These are phyloP conservation scores for Opeltia flavorubescens DNA, from an alignment of 495 filamentous ascomycete species.

Conservation along the genomic window DNA sequence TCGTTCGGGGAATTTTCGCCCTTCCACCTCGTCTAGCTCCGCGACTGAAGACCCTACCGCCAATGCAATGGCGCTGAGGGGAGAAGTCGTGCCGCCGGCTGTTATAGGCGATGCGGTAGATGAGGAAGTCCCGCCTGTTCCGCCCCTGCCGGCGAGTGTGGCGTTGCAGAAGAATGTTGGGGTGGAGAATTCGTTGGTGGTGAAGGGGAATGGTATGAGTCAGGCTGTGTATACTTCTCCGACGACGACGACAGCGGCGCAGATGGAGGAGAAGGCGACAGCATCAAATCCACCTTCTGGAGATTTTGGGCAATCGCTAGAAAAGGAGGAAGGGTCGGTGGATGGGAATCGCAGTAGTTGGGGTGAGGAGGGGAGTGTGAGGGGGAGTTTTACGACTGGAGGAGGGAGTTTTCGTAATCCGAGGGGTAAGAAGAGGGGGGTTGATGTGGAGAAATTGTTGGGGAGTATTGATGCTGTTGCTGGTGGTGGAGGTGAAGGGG, in stretches of 20 bases:
- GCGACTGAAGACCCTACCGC: slow-evolving; percentile 14
- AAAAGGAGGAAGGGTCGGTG: not conserved
- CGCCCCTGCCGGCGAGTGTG: slow-evolving; percentile 13
- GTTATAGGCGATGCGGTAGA: slow-evolving; percentile 6
- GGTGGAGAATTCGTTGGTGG: not conserved
- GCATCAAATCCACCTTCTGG: not conserved
- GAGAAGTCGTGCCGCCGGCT: slow-evolving; percentile 12
- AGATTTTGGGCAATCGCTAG: not conserved
- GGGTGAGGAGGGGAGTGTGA: not conserved
- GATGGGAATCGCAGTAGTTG: not conserved
- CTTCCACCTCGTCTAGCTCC: slow-evolving; percentile 35
- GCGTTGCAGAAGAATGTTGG: slow-evolving; percentile 4
- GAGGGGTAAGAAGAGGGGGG: slow-evolving; percentile 8
- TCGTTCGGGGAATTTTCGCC: slow-evolving; percentile 36
- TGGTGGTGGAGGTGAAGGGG: slow-evolving; percentile 1
- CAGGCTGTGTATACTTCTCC: not conserved
- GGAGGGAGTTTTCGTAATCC: too few species aligned
- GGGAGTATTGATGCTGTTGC: slow-evolving; percentile 14
- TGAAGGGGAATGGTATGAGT: not conserved
- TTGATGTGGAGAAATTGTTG: slow-evolving; percentile 10
- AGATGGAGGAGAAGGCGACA: too few species aligned
- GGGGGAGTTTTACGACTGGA: not conserved
- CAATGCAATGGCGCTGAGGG: slow-evolving; percentile 15
- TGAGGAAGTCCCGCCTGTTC: slow-evolving; percentile 16
- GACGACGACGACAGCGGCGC: not conserved